A percentile compares a stretch with the other conserved stretches of the same genome.
These are phyloP conservation scores for Talaromyces albobiverticillius DNA, from an alignment of 2,329 filamentous ascomycete species.

Conservation along the genomic window DNA sequence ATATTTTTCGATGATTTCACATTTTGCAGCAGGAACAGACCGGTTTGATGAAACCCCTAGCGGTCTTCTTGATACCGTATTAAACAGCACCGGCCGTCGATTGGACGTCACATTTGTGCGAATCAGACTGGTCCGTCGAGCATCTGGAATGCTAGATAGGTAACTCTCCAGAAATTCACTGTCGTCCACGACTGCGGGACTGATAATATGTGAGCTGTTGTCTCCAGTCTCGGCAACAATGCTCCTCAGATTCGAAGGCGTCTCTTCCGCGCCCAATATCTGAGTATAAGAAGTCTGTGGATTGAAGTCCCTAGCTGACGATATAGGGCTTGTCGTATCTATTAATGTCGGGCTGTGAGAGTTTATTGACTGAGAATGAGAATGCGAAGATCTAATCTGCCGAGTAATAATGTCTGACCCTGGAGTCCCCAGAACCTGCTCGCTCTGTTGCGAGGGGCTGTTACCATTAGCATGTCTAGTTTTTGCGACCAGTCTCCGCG, in stretches of 20 bases:
- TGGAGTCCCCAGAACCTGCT: not conserved
- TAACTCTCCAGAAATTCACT: constrained; percentile 55
- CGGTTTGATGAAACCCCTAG: constrained; percentile 27
- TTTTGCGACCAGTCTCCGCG: not conserved
- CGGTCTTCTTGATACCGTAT: constrained; percentile 47
- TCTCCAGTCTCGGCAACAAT: constrained; percentile 22
- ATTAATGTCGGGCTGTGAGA: too few species aligned
- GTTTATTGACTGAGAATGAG: not conserved
- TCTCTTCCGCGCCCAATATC: constrained; percentile 10
- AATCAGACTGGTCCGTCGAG: constrained; percentile 19
- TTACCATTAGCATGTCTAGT: not conserved
- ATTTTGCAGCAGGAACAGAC: constrained; percentile 35
- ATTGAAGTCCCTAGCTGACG: not conserved
- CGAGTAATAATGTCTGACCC: not conserved
- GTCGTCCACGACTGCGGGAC: constrained; percentile 52
- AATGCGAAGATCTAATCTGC: not conserved
- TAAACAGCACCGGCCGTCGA: constrained; percentile 44
- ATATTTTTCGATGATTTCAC: constrained; percentile 51
- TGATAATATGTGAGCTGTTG: constrained; percentile 51
- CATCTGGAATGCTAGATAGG: constrained; percentile 34
- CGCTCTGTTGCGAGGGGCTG: not conserved
- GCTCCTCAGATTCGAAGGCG: constrained; percentile 15
- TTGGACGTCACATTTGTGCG: constrained; percentile 22
- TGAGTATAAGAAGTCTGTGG: not conserved
- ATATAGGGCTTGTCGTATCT: not conserved